Evolutionary conservation across 495 filamentous ascomycete species (phyloP), one percentile per base, ranked within the genome.

Genomic region (Aspergillus nidulans): DNA sequence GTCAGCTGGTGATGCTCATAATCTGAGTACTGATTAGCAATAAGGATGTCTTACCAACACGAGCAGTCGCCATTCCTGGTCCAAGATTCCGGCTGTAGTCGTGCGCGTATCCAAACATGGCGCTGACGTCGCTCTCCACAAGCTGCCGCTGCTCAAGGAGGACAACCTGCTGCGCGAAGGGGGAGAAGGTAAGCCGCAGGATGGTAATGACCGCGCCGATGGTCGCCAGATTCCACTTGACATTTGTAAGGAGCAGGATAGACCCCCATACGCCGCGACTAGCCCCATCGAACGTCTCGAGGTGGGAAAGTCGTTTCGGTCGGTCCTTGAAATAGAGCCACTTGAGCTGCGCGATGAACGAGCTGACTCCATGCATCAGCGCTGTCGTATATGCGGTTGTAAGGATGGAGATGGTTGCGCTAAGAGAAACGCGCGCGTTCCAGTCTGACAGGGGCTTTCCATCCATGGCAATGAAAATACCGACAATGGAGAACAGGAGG

Each of bases 181-280:
- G 57, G 23, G 64, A 58, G 43, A 67, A 65, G 6, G 61, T 54
- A 40, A 72, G 59, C 23, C 58, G 57, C n/a, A 67, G 41, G 42
- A 70, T 60, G 0, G 65, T 67, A 52, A 70, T 56, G 6, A 61
- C 40, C 7, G 69, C 66, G 44, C 69, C 65, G 36, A 72, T 57
- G 1, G 67, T 63, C 25, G 64, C 62, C 3, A 69, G 30, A 53
- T 56, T 58, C 50, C 55, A 58, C 23, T 48, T 52, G 47, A 58
- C 48, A 9, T 47, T 58, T 32, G 55, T 55, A 19, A 62, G 51
- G 1, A 62, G 47, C n/a, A 52, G 60, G 1, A 75, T 50, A n/a
- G 66, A 63, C 1, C 74, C 74, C 69, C 63, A 70, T 3, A 69
- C 65, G 10, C 74, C 74, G 6, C 72, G 64, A 54, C 69, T 73